Conservation (phyloP, 768 basidiomycete species). For the Trametes cingulata region DNA sequence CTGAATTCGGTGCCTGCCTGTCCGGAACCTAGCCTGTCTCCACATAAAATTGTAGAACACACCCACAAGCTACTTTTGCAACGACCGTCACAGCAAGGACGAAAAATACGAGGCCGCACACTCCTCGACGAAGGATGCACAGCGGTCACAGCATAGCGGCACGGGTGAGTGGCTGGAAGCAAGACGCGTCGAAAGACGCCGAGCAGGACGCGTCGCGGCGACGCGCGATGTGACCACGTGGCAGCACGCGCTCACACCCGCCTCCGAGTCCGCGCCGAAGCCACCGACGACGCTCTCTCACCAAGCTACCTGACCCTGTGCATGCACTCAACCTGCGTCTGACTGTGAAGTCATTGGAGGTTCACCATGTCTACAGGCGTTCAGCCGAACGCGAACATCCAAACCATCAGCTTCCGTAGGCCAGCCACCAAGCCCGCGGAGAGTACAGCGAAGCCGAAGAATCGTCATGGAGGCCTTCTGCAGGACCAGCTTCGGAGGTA, state of each 20-base stretch:
- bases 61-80: too few species aligned
- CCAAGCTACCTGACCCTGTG: neutral
- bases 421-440: conserved; percentile 27
- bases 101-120: too few species aligned
- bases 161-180: too few species aligned
- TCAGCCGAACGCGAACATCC: conserved; percentile 26
- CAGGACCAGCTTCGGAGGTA: conserved; percentile 81
- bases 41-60: too few species aligned
- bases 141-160: too few species aligned
- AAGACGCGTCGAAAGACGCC: neutral
- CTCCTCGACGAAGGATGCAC: too few species aligned
- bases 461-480: conserved; percentile 65
- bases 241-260: conserved; percentile 1
- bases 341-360: neutral
- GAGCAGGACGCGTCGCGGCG: conserved; percentile 6
- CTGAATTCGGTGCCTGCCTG: neutral
- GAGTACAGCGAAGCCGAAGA: conserved; percentile 20
- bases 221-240: conserved; percentile 14
- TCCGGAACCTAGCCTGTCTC: too few species aligned
- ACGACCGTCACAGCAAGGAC: too few species aligned
- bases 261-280: conserved; percentile 1
- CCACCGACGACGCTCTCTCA: neutral
- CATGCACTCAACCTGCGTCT: neutral
- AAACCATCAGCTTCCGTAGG: conserved; percentile 37
- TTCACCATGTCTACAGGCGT: conserved; percentile 16